A percentile compares a stretch with the other conserved stretches of the same genome.
Evolutionary conservation across 352 stramenopile species (phyloP).

Genomic region (Phytophthora constricta): DNA sequence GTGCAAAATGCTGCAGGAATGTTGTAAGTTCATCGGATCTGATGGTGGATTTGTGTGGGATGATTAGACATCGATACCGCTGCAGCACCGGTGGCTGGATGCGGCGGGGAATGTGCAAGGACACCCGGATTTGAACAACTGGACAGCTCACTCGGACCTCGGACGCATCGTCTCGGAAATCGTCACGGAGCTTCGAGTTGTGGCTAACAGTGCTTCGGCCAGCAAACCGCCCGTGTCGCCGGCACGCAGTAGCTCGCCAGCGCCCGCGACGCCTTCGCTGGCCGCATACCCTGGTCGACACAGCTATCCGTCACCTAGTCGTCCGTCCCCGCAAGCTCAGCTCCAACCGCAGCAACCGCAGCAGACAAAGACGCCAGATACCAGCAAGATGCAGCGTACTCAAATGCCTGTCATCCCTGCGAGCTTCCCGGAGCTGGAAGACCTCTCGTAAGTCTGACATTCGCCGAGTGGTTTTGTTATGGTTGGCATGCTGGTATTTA

Average conservation of each 20-base stretch:
- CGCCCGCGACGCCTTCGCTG: conserved; percentile 23
- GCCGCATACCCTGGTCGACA: conserved; percentile 30
- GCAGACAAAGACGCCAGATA: conserved; percentile 36
- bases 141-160: conserved; percentile 85
- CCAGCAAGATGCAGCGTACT: conserved; percentile 59
- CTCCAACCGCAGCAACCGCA: conserved; percentile 44
- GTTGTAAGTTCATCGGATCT: too few species aligned
- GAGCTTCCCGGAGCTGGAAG: conserved; percentile 77
- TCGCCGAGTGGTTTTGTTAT: neutral
- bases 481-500: too few species aligned
- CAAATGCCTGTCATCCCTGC: conserved; percentile 81
- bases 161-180: conserved; percentile 84
- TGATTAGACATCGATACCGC: too few species aligned
- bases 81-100: conserved; percentile 84
- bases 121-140: conserved; percentile 79
- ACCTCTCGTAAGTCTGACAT: conserved; percentile 68
- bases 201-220: conserved; percentile 16
- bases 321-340: conserved; percentile 39
- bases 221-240: conserved; percentile 35
- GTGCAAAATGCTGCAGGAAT: neutral
- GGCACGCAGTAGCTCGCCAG: conserved; percentile 24
- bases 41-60: too few species aligned
- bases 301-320: conserved; percentile 38
- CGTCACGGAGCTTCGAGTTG: conserved; percentile 55
- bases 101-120: conserved; percentile 69